Conservation (phyloP, 345 rosid genomes). For the Eutrema yunnanense region DNA sequence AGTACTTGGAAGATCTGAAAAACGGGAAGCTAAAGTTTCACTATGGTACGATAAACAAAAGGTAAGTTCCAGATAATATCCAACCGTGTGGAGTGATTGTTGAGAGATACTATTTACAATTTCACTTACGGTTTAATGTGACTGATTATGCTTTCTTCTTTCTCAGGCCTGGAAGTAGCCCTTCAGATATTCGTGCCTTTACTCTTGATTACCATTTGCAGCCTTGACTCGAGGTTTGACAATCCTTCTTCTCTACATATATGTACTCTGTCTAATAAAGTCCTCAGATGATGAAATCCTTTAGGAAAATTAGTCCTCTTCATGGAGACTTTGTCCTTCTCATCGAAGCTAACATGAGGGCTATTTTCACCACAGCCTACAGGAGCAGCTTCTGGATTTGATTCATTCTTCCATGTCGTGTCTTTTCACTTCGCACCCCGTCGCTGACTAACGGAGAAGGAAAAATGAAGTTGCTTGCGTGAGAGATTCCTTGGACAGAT, state of each 20-base stretch:
- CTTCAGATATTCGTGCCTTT: slow-evolving; percentile 77
- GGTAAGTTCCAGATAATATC: slow-evolving; percentile 32
- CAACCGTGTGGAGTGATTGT: not conserved
- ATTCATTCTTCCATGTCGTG: not conserved
- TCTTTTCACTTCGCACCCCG: not conserved
- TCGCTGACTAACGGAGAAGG: not conserved
- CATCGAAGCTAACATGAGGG: not conserved
- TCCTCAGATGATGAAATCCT: not conserved
- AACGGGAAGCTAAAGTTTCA: slow-evolving; percentile 63
- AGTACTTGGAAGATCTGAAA: slow-evolving; percentile 80
- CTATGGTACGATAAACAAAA: slow-evolving; percentile 87
- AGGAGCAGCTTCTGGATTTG: slow-evolving; percentile 4
- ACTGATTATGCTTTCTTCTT: not conserved
- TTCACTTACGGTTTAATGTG: not conserved
- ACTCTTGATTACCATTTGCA: slow-evolving; percentile 75
- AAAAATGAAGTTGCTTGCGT: not conserved
- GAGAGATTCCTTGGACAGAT: slow-evolving; percentile 1
- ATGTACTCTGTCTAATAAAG: not conserved
- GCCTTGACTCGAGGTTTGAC: slow-evolving; percentile 35
- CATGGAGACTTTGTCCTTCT: not conserved
- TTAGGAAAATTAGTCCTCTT: not conserved
- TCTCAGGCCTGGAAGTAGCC: slow-evolving; percentile 84
- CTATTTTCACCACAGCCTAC: not conserved
- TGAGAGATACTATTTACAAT: not conserved
- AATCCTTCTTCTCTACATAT: not conserved